Conservation (phyloP, 306 rosid genomes). For the Gynostemma pentaphyllum region DNA sequence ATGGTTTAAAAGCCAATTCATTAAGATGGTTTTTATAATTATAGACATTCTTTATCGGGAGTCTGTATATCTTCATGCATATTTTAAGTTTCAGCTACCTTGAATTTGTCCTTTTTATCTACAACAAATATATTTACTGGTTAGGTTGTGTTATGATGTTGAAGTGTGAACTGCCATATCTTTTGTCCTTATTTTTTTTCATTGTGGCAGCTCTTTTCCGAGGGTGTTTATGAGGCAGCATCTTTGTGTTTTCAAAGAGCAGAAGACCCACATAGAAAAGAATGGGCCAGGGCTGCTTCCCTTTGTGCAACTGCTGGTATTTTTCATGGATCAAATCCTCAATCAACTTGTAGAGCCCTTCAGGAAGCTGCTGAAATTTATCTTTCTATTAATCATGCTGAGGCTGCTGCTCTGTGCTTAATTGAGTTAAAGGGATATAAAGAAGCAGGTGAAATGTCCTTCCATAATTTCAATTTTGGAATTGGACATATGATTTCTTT, state of each 20-base stretch:
- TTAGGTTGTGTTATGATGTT: neutral
- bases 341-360: conserved; percentile 33
- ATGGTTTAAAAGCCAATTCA: too few relatives aligned
- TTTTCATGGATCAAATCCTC: conserved; percentile 27
- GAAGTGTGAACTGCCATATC: neutral
- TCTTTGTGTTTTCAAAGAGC: conserved; percentile 77
- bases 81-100: too few relatives aligned
- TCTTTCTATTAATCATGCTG: conserved; percentile 43
- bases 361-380: conserved; percentile 70
- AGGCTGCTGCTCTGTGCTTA: conserved; percentile 55
- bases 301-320: conserved; percentile 38
- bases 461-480: neutral
- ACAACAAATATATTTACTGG: neutral
- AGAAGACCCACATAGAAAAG: conserved; percentile 46
- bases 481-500: neutral
- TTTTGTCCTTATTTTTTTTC: neutral
- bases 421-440: conserved; percentile 51
- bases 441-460: conserved; percentile 79
- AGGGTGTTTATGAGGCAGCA: conserved; percentile 53
- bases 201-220: conserved; percentile 41
- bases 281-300: conserved; percentile 54
- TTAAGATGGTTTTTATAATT: neutral
- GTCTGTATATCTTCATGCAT: too few relatives aligned
- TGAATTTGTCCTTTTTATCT: neutral
- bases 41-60: neutral